These are phyloP conservation scores for Phytophthora boehmeriae DNA, from an alignment of 352 stramenopile species.

Conservation along the genomic window DNA sequence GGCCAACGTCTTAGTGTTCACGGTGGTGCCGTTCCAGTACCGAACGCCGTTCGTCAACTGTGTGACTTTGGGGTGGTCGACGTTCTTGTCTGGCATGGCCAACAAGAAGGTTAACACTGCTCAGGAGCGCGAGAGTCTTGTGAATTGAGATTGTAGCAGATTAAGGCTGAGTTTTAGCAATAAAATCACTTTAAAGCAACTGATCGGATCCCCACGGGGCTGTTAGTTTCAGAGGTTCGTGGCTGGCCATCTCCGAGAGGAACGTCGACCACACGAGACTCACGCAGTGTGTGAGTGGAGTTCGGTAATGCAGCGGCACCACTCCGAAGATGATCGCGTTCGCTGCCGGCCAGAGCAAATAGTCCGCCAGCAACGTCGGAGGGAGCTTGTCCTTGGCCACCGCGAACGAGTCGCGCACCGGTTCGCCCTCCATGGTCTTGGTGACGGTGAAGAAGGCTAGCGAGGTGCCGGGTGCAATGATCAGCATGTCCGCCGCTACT, in stretches of 20 bases:
- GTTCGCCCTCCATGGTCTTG: slow-evolving; percentile 33
- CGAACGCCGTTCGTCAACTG: background rate
- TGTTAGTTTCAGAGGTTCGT: background rate
- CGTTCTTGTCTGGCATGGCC: background rate
- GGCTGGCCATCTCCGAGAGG: slow-evolving; percentile 38
- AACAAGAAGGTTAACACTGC: too few species aligned
- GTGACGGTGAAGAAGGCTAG: slow-evolving; percentile 42
- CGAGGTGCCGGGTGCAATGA: slow-evolving; percentile 34
- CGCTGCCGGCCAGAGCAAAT: slow-evolving; percentile 39
- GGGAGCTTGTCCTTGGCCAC: slow-evolving; percentile 34
- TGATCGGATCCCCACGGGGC: too few species aligned
- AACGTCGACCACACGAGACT: slow-evolving; percentile 42
- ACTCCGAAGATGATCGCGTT: slow-evolving; percentile 43
- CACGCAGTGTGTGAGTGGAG: slow-evolving; percentile 38
- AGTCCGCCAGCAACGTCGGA: slow-evolving; percentile 34
- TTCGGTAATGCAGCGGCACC: slow-evolving; percentile 37
- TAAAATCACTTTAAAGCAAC: background rate
- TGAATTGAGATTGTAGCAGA: background rate
- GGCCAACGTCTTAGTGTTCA: background rate
- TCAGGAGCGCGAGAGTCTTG: too few species aligned
- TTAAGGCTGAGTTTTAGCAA: background rate
- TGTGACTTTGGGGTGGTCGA: background rate
- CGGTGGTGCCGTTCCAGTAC: background rate
- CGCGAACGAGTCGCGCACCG: slow-evolving; percentile 22
- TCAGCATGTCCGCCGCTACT: slow-evolving; percentile 42